Conservation (phyloP, 2,329 filamentous ascomycete genomes). For the Clarireedia paspali region DNA sequence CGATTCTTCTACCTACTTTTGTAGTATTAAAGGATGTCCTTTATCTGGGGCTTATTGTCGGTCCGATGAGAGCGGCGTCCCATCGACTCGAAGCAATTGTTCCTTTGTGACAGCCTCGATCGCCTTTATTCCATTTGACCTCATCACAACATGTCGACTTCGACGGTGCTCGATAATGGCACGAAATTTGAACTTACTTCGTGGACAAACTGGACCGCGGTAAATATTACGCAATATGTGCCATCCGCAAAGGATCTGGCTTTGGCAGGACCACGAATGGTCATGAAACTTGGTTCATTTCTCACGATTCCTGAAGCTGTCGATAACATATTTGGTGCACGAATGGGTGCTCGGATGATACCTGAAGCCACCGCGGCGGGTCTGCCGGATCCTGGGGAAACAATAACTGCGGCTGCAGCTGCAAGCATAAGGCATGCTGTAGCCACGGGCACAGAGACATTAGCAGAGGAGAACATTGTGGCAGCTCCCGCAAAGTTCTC, state of each 20-base stretch:
- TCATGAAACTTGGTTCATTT: slow-evolving; percentile 60
- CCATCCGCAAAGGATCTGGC: slow-evolving; percentile 63
- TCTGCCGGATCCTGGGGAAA: slow-evolving; percentile 35
- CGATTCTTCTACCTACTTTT: not conserved
- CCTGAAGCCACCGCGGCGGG: slow-evolving; percentile 46
- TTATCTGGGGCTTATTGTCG: slow-evolving; percentile 4
- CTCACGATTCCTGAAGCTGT: slow-evolving; percentile 51
- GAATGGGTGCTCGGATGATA: slow-evolving; percentile 51
- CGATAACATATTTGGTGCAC: slow-evolving; percentile 41
- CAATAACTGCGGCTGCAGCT: slow-evolving; percentile 35
- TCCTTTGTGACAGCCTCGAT: slow-evolving; percentile 7
- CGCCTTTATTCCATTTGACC: not conserved
- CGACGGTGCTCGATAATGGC: slow-evolving; percentile 16
- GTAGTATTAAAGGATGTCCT: slow-evolving; percentile 4
- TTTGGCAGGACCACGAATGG: slow-evolving; percentile 61
- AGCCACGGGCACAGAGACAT: slow-evolving; percentile 21
- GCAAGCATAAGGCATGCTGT: slow-evolving; percentile 26
- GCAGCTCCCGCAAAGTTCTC: slow-evolving; percentile 41
- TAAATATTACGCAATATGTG: slow-evolving; percentile 49
- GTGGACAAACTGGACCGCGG: slow-evolving; percentile 43
- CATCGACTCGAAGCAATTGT: not conserved
- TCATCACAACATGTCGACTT: slow-evolving; percentile 18
- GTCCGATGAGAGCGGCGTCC: slow-evolving; percentile 4
- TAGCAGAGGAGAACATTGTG: slow-evolving; percentile 35
- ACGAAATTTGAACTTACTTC: slow-evolving; percentile 39